These are phyloP conservation scores for Sporothrix humicola DNA, from an alignment of 2,329 filamentous ascomycete genomes.

Conservation along the genomic window DNA sequence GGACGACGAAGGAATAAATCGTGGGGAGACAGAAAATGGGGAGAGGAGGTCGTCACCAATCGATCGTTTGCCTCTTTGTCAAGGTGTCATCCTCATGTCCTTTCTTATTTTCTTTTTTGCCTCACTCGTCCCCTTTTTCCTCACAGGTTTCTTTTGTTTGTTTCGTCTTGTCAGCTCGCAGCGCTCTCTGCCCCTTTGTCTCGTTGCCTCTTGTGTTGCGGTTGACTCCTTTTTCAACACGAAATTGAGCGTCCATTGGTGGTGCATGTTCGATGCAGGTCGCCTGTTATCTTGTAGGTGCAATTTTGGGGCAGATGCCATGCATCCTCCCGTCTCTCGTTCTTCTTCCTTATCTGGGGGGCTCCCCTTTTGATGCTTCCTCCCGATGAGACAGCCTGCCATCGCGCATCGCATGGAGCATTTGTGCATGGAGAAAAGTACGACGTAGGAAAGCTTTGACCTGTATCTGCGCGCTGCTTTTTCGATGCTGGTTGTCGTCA, in stretches of 20 bases:
- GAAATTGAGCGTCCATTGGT: neutral
- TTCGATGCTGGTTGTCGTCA: constrained; percentile 11
- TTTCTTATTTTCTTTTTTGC: neutral
- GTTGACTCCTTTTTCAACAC: neutral
- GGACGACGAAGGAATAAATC: neutral
- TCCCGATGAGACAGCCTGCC: constrained; percentile 10
- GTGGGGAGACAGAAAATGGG: constrained; percentile 13
- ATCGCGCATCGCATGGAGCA: constrained; percentile 19
- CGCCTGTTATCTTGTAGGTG: constrained; percentile 17
- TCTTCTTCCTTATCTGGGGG: constrained; percentile 2
- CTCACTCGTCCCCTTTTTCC: neutral
- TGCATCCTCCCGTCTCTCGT: constrained; percentile 23
- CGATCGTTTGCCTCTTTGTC: neutral
- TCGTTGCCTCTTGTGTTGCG: constrained; percentile 2
- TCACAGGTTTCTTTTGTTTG: constrained; percentile 1
- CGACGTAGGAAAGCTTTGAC: constrained; percentile 10
- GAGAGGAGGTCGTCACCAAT: constrained; percentile 10
- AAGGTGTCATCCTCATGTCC: neutral
- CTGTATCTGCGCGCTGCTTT: constrained; percentile 5
- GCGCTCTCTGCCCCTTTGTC: neutral
- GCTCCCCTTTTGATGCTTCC: neutral
- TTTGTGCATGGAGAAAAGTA: constrained; percentile 4
- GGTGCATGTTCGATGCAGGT: constrained; percentile 18
- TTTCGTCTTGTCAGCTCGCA: neutral
- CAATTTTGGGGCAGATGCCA: constrained; percentile 16